A percentile compares a stretch with the other conserved stretches of the same genome.
Evolutionary conservation across 192 early-diverging fungal genomes (phyloP).

Genomic region (Spinellus fusiger): DNA sequence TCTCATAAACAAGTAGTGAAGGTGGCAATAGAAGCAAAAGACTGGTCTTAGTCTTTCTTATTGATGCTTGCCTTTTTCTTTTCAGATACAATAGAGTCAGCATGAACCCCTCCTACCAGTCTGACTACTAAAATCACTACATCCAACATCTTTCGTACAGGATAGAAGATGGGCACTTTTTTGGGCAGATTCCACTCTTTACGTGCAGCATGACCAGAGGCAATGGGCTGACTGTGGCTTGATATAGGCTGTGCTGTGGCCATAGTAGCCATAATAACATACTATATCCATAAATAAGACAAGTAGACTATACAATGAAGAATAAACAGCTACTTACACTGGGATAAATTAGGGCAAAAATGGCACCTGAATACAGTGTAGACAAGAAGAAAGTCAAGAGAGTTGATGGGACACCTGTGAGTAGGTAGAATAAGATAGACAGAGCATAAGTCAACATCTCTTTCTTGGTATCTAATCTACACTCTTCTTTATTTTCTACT

Average conservation of each 20-base stretch:
- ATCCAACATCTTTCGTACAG: constrained; percentile 17
- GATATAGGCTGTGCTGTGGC: constrained; percentile 13
- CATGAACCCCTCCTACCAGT: constrained; percentile 16
- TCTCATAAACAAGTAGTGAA: too few relatives aligned
- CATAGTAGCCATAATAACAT: constrained; percentile 27
- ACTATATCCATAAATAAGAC: constrained; percentile 2
- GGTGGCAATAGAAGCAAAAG: too few relatives aligned
- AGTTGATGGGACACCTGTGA: constrained; percentile 23
- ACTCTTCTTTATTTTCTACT: neutral
- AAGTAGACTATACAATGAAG: neutral
- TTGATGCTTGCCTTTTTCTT: constrained; percentile 17
- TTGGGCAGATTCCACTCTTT: constrained; percentile 12
- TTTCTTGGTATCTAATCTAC: neutral
- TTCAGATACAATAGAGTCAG: constrained; percentile 17
- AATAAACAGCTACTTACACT: constrained; percentile 20
- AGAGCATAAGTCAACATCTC: neutral
- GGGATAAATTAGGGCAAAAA: constrained; percentile 28
- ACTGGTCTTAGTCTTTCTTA: constrained; percentile 3
- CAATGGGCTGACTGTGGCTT: neutral
- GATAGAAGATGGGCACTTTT: constrained; percentile 13
- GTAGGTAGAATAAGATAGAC: neutral
- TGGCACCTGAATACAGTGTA: constrained; percentile 12
- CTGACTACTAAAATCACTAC: constrained; percentile 6
- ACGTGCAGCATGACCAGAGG: neutral
- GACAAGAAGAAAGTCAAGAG: constrained; percentile 27